Conservation (phyloP, 441 rosid species). For the Biscutella laevigata region DNA sequence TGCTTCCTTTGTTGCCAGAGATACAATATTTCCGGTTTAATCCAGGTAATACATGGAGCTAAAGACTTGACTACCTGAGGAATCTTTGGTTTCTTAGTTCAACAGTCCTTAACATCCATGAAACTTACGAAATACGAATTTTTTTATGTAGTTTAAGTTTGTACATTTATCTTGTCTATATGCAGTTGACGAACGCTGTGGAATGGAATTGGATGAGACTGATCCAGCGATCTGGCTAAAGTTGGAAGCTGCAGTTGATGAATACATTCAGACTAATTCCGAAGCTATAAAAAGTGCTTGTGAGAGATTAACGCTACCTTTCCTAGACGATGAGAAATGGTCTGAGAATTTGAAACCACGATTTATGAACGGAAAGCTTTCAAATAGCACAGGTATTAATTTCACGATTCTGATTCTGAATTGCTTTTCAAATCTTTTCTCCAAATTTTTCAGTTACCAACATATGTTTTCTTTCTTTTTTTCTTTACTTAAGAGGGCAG, state of each 20-base stretch:
- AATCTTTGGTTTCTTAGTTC: too few relatives aligned
- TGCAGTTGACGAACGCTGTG: constrained; percentile 92
- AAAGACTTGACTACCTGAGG: too few relatives aligned
- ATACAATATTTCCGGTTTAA: constrained; percentile 86
- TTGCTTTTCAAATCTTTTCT: constrained; percentile 19
- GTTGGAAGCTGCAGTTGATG: constrained; percentile 77
- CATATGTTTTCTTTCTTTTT: constrained; percentile 17
- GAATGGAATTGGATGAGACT: constrained; percentile 97
- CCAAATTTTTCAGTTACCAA: neutral
- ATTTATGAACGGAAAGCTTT: constrained; percentile 35
- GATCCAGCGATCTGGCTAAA: constrained; percentile 92
- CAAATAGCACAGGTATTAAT: constrained; percentile 41
- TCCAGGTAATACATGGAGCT: constrained; percentile 46
- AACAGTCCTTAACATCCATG: too few relatives aligned
- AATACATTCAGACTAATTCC: constrained; percentile 64
- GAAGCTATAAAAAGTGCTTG: constrained; percentile 57
- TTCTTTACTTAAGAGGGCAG: constrained; percentile 40
- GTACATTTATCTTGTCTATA: constrained; percentile 3
- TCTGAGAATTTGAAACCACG: constrained; percentile 46
- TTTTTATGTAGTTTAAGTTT: neutral
- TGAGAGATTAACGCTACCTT: constrained; percentile 70
- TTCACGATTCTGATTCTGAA: too few relatives aligned
- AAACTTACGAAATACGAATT: too few relatives aligned
- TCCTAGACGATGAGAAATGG: constrained; percentile 64
- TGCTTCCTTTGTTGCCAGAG: constrained; percentile 89